Conservation (phyloP, 192 early-diverging fungal genomes). For the Linnemannia schmuckeri region DNA sequence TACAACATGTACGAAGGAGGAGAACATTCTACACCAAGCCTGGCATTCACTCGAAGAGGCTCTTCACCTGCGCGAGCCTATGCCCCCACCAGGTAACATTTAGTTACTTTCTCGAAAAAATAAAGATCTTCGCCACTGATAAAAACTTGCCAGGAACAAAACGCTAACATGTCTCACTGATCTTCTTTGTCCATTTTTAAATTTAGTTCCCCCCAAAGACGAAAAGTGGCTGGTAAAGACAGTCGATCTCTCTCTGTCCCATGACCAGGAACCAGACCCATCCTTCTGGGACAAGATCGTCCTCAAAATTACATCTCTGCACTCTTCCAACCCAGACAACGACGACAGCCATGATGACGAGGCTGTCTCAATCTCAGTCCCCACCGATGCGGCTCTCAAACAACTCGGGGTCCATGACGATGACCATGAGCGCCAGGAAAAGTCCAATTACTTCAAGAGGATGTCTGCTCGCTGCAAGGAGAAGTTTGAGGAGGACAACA, state of each 20-base stretch:
- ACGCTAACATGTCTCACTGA: background rate
- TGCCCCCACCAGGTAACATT: constrained; percentile 39
- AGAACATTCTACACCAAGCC: constrained; percentile 22
- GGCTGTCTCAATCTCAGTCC: constrained; percentile 26
- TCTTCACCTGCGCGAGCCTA: constrained; percentile 32
- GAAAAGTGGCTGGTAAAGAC: constrained; percentile 48
- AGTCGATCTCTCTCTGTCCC: constrained; percentile 22
- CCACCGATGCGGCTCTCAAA: constrained; percentile 27
- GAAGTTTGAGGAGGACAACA: constrained; percentile 38
- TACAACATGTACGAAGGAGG: constrained; percentile 3
- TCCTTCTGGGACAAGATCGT: constrained; percentile 40
- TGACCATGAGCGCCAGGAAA: constrained; percentile 24
- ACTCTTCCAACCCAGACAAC: constrained; percentile 1
- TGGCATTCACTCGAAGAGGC: constrained; percentile 47
- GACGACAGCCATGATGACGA: constrained; percentile 4
- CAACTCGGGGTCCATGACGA: constrained; percentile 23
- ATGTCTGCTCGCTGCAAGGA: constrained; percentile 41
- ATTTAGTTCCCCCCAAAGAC: constrained; percentile 43
- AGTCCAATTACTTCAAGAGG: constrained; percentile 34
- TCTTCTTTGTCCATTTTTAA: background rate
- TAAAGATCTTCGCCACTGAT: background rate
- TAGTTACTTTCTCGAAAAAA: background rate
- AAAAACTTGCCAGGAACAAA: background rate
- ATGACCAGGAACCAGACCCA: constrained; percentile 20
- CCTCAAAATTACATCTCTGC: constrained; percentile 3